Conservation (phyloP, 352 stramenopile genomes). For the Globisporangium lucens region DNA sequence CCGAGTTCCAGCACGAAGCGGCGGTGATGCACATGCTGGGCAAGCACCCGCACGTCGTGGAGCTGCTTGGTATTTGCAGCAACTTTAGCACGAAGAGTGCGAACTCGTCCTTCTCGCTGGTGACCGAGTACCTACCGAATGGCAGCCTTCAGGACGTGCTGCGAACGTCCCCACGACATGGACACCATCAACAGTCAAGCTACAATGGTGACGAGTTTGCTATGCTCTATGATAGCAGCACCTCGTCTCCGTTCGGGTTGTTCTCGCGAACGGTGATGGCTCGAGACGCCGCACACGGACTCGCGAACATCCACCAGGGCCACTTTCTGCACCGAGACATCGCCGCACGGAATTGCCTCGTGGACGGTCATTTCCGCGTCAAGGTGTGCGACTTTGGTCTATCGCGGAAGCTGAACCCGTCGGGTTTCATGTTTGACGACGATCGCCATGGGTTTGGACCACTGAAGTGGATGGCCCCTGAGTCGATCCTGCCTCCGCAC, state of each 20-base stretch:
- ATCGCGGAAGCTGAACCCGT: slow-evolving; percentile 36
- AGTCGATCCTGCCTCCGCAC: slow-evolving; percentile 61
- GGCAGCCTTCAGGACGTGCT: slow-evolving; percentile 58
- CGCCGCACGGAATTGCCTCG: slow-evolving; percentile 63
- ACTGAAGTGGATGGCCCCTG: slow-evolving; percentile 74
- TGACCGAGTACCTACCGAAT: slow-evolving; percentile 70
- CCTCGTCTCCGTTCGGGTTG: slow-evolving; percentile 25
- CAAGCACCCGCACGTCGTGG: slow-evolving; percentile 70
- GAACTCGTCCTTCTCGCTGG: slow-evolving; percentile 31
- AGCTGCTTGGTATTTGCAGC: slow-evolving; percentile 44
- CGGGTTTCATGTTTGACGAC: slow-evolving; percentile 51
- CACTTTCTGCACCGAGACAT: slow-evolving; percentile 68
- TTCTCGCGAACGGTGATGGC: slow-evolving; percentile 69
- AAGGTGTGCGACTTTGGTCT: slow-evolving; percentile 76
- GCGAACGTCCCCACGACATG: neutral
- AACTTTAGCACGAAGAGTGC: slow-evolving; percentile 1
- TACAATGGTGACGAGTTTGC: neutral
- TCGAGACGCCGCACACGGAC: slow-evolving; percentile 56
- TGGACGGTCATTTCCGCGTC: slow-evolving; percentile 58
- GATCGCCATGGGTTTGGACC: slow-evolving; percentile 54
- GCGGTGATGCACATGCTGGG: slow-evolving; percentile 72
- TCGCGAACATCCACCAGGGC: slow-evolving; percentile 63
- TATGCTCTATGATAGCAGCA: slow-evolving; percentile 10
- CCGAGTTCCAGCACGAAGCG: slow-evolving; percentile 64
- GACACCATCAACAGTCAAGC: neutral